Evolutionary conservation across 345 rosid species (phyloP), one percentile per base, ranked within the genome.

Genomic region (Fremontodendron californicum): DNA sequence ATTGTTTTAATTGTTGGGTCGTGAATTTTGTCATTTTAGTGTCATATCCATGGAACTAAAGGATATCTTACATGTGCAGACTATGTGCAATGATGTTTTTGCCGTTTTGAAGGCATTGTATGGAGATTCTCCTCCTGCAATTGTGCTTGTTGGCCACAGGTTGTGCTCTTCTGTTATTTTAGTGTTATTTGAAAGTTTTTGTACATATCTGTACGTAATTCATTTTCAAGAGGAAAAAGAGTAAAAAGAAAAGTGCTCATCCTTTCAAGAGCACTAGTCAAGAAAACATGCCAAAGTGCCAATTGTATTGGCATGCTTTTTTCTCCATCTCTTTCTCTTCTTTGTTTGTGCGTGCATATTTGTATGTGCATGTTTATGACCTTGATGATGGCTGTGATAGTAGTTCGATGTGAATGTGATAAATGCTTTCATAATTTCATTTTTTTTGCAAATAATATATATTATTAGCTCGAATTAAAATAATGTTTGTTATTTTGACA

Each of bases 61-160:
- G 39, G 35, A 69, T 6, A 68, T 79, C 78, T 76, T 65, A 31
- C 74, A 71, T 83, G 45, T 88, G 88, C 97, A 96, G 99, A 90
- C 96, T n/a, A 83, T 96, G 94, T 88, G 96, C 90, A 88, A 74
- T 83, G 99, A 93, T 84, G 94, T 91, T 78, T 73, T 88, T 58
- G 90, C 94, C 63, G 93, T 93, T 57, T 12, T 92, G 82, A 96
- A 90, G 87, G 90, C 86, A 77, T 66, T 93, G 89, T 92, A 93
- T 82, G 96, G 98, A 78, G 94, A 88, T 75, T 87, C 90, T 62
- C 93, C 95, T 62, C 98, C 98, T 60, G 96, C 99, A 40, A 92
- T 93, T 85, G 88, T 96, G 73, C 92, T 93, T 45, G 94, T 91
- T 66, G 99, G 99, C 78, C 99, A 96, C 90, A 96, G 99, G 98